Percentiles rank a stretch among this genome's conserved stretches.
Evolutionary conservation across 805 yeast species (phyloP).

Genomic region (Metschnikowia chrysomelidarum): DNA sequence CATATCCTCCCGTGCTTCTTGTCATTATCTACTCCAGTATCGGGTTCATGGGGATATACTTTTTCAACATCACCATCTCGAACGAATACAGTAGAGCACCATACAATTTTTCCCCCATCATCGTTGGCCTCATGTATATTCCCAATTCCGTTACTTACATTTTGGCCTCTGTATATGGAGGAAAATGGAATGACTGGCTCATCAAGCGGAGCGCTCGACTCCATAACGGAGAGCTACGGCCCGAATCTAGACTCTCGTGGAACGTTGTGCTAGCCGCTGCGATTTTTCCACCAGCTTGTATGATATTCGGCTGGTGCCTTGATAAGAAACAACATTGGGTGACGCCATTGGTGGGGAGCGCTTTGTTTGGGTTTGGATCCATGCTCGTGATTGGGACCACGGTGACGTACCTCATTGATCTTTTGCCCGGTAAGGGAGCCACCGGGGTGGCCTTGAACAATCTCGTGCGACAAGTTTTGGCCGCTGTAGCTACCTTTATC

Average conservation of each 20-base stretch:
- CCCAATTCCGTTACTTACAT: conserved; percentile 82
- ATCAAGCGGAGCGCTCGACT: conserved; percentile 49
- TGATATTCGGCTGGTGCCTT: conserved; percentile 83
- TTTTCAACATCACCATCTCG: conserved; percentile 72
- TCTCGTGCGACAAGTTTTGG: conserved; percentile 66
- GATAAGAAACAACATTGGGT: conserved; percentile 69
- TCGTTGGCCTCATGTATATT: conserved; percentile 73
- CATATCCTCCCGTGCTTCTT: conserved; percentile 71
- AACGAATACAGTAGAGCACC: conserved; percentile 61
- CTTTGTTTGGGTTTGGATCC: conserved; percentile 76
- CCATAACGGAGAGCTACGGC: conserved; percentile 64
- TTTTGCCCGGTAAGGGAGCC: conserved; percentile 84
- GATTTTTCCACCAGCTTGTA: conserved; percentile 59
- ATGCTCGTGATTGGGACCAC: conserved; percentile 84
- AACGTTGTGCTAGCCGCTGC: conserved; percentile 66
- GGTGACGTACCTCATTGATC: conserved; percentile 76
- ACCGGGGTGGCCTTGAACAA: conserved; percentile 86
- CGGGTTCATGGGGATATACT: conserved; percentile 68
- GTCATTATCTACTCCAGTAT: conserved; percentile 66
- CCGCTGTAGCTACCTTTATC: conserved; percentile 73
- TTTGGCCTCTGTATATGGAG: conserved; percentile 76
- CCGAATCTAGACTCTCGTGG: conserved; percentile 78
- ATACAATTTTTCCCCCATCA: conserved; percentile 62
- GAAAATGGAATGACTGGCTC: conserved; percentile 71
- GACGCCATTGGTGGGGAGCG: conserved; percentile 77